Evolutionary conservation across 192 early-diverging fungal species (phyloP).

Genomic region (Dispira parvispora): DNA sequence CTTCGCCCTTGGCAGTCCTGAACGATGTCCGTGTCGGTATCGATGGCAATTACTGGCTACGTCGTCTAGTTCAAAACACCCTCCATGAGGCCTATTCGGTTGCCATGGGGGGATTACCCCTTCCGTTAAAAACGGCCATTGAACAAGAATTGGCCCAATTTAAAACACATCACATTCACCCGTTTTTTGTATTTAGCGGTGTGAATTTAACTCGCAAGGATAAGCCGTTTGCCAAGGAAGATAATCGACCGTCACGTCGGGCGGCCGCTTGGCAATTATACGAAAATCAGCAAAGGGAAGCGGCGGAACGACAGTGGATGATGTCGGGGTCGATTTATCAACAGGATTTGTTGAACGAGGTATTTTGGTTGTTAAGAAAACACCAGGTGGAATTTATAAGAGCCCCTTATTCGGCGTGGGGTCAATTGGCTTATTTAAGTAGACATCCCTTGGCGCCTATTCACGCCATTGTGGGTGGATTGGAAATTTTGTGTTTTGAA

Average conservation of each 20-base stretch:
- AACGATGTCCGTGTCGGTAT: conserved; percentile 56
- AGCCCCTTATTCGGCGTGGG: conserved; percentile 65
- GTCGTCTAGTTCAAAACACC: conserved; percentile 31
- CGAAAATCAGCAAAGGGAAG: conserved; percentile 34
- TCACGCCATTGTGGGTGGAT: conserved; percentile 50
- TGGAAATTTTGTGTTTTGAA: conserved; percentile 59
- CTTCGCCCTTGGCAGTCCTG: conserved; percentile 34
- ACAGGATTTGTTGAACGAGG: conserved; percentile 42
- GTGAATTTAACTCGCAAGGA: conserved; percentile 51
- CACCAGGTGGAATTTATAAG: conserved; percentile 54
- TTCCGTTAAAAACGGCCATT: conserved; percentile 35
- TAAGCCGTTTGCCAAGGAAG: conserved; percentile 45
- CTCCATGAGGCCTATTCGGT: conserved; percentile 37
- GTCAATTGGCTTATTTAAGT: conserved; percentile 60
- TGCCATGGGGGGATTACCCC: conserved; percentile 51
- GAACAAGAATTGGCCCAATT: conserved; percentile 46
- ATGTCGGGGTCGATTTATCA: conserved; percentile 32
- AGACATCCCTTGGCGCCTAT: conserved; percentile 47
- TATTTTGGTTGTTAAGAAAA: conserved; percentile 49
- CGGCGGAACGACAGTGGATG: conserved; percentile 39
- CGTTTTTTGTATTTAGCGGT: conserved; percentile 63
- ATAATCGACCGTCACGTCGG: conserved; percentile 37
- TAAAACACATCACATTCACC: conserved; percentile 49
- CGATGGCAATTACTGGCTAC: conserved; percentile 66
- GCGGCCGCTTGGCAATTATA: conserved; percentile 53